Conservation (phyloP, 345 rosid genomes). For the Aquilaria sinensis region DNA sequence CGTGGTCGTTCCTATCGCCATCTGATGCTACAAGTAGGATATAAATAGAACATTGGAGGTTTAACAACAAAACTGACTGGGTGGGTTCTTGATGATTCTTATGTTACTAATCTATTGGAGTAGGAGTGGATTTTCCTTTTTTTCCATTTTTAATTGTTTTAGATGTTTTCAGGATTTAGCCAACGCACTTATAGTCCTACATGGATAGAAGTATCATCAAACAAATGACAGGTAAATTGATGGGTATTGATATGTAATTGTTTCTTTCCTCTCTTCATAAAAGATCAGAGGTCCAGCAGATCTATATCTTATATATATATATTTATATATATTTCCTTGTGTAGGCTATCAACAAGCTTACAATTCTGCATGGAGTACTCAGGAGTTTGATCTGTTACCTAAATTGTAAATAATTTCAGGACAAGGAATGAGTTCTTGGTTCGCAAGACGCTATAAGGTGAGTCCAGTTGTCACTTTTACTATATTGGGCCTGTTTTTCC, state of each 20-base stretch:
- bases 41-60: conserved; percentile 13
- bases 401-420: not conserved
- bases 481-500: conserved; percentile 1
- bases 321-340: not conserved
- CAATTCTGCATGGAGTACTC: conserved; percentile 2
- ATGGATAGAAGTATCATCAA: too few relatives aligned
- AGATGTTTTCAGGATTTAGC: too few relatives aligned
- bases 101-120: too few relatives aligned
- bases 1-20: conserved; percentile 92
- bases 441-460: conserved; percentile 9
- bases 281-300: too few relatives aligned
- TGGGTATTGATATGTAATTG: too few relatives aligned
- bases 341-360: conserved; percentile 12
- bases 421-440: not conserved
- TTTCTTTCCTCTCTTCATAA: too few relatives aligned
- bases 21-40: conserved; percentile 67
- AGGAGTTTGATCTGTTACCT: not conserved
- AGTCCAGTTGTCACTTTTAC: not conserved
- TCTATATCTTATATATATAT: too few relatives aligned
- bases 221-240: too few relatives aligned
- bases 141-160: too few relatives aligned
- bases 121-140: too few relatives aligned
- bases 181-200: too few relatives aligned
- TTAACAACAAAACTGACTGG: conserved; percentile 7
- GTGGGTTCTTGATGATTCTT: too few relatives aligned